Conservation (phyloP, 352 stramenopile genomes). For the Aphanomyces invadans region DNA sequence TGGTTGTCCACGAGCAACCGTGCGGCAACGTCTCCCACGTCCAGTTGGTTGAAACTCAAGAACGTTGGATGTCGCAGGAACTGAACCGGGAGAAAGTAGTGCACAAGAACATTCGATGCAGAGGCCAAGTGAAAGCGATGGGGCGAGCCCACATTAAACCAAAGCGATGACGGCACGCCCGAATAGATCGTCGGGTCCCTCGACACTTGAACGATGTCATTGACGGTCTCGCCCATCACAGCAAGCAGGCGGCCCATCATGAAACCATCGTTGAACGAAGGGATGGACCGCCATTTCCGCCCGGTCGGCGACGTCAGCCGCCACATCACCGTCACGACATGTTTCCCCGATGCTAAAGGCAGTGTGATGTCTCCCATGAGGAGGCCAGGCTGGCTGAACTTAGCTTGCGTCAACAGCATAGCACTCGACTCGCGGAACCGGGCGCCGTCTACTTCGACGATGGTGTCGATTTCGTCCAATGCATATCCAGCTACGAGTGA, state of each 20-base stretch:
- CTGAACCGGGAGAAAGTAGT: constrained; percentile 12
- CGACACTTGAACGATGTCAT: neutral
- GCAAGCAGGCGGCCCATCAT: constrained; percentile 19
- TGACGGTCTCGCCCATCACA: neutral
- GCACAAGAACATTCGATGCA: constrained; percentile 5
- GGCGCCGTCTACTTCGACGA: constrained; percentile 3
- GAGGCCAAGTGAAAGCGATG: neutral
- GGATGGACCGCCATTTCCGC: constrained; percentile 11
- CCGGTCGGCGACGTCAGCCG: neutral
- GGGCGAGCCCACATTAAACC: constrained; percentile 18
- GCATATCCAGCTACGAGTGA: neutral
- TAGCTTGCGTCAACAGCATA: neutral
- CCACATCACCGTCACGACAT: constrained; percentile 6
- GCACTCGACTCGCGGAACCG: neutral
- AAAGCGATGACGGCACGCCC: neutral
- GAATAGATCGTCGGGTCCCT: neutral
- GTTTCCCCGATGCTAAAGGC: neutral
- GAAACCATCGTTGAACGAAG: constrained; percentile 7
- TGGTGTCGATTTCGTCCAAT: neutral
- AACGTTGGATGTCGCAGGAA: constrained; percentile 11
- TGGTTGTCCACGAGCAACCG: constrained; percentile 12
- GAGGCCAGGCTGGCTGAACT: neutral
- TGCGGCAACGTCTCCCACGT: neutral
- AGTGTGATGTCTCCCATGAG: neutral
- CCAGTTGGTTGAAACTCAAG: neutral